Evolutionary conservation across 768 basidiomycete species (phyloP), one percentile per base, ranked within the genome.

Genomic region (Sarcodon sp.): DNA sequence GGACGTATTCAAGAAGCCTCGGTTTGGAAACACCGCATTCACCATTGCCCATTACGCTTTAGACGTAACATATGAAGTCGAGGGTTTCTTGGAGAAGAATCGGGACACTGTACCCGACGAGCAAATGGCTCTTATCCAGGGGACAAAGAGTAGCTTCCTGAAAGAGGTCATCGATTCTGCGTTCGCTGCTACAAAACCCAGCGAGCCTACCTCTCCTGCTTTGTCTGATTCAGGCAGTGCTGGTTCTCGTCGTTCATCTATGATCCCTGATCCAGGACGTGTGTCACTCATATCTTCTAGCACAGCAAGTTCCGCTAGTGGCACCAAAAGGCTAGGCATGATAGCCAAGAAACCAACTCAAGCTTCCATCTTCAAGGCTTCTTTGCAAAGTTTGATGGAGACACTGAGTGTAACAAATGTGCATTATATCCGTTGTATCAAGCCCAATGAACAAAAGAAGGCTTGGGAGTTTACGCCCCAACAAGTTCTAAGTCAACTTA

Each of bases 361-460:
- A 54, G 96, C 94, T 21, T 93, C 89, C 6, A 99, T 99, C 62
- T 99, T 99, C 76, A 99, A 99, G 62, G 80, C 85, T 2, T 97
- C 93, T 0, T 68, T 99, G 46, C 84, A 87, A 61, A 84, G 79
- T 44, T 70, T 99, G 39, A 99, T 99, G 94, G 92, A 96, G 35
- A 99, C 96, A 0, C 83, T 99, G 54, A 85, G 88, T 57, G 84
- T 88, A 50, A 99, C 96, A 10, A 97, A 99, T 58, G 96, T 97
- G 0, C 96, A 99, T 61, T 99, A 99, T 61, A 99, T 99, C 59
- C 81, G 96, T 43, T 99, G 96, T 64, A 98, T 99, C 71, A 99
- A 99, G 64, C 96, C 96, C 2, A 99, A 99, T 61, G 96, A 99
- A 59, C 75, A 77, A 53, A 99, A 99, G 69, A 80, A 75, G 47